A percentile compares a stretch with the other conserved stretches of the same genome.
Evolutionary conservation across 106 monocot genomes (phyloP).

Genomic region (Amphibolis antarctica): DNA sequence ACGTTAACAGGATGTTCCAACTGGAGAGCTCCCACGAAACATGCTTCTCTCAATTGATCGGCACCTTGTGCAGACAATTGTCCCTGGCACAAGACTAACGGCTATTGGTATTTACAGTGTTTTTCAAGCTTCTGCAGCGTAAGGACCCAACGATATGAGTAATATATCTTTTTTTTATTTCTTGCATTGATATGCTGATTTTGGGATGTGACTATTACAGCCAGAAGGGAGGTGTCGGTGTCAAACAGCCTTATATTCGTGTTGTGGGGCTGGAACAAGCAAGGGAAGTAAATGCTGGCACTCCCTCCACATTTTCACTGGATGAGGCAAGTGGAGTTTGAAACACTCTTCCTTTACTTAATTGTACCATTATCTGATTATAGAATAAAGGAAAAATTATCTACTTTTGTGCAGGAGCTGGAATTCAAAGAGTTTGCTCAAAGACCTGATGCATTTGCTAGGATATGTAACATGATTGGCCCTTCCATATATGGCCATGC

Average conservation of each 20-base stretch:
- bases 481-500: constrained; percentile 94
- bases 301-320: constrained; percentile 65
- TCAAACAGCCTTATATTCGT: constrained; percentile 95
- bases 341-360: background rate
- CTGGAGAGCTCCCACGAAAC: constrained; percentile 87
- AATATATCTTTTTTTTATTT: background rate
- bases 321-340: constrained; percentile 48
- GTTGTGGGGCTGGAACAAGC: constrained; percentile 88
- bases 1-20: constrained; percentile 67
- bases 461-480: constrained; percentile 75
- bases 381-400: too few relatives aligned
- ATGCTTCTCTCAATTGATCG: constrained; percentile 83
- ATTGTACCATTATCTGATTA: background rate
- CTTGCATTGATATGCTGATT: background rate
- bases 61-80: constrained; percentile 92
- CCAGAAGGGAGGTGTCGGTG: constrained; percentile 91
- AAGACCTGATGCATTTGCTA: constrained; percentile 77
- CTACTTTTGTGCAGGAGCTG: constrained; percentile 32
- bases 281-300: constrained; percentile 62
- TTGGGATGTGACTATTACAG: constrained; percentile 21
- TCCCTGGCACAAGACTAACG: constrained; percentile 83
- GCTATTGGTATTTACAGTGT: constrained; percentile 93
- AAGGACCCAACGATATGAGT: constrained; percentile 9
- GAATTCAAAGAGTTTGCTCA: constrained; percentile 95
- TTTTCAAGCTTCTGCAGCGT: constrained; percentile 84